phyloP scores from a whole-genome alignment of 148 eudicot genomes.

The Simmondsia chinensis region DNA sequence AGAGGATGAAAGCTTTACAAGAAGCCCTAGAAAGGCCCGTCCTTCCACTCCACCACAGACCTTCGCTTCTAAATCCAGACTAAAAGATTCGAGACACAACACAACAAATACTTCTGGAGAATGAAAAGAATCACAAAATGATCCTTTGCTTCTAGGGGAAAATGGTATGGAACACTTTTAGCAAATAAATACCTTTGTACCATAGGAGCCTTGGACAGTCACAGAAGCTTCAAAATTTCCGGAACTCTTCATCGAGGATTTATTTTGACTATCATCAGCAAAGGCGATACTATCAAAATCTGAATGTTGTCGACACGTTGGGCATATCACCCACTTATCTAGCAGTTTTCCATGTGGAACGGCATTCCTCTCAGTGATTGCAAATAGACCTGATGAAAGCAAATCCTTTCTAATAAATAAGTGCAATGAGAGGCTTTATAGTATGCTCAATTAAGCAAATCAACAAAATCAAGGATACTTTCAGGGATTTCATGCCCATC shows the following conservation, averaged over 20 bases:
- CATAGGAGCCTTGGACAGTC: slow-evolving; percentile 81
- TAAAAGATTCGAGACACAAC: not conserved
- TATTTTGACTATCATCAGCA: slow-evolving; percentile 58
- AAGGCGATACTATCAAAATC: slow-evolving; percentile 66
- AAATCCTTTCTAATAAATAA: not conserved
- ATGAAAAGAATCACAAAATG: not conserved
- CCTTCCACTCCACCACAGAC: too few relatives aligned
- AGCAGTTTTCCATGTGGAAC: slow-evolving; percentile 28
- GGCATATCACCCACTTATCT: slow-evolving; percentile 69
- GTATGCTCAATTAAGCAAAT: too few relatives aligned
- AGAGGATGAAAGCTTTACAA: too few relatives aligned
- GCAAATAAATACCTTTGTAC: slow-evolving; percentile 65
- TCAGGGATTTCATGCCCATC: too few relatives aligned
- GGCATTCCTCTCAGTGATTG: slow-evolving; percentile 47
- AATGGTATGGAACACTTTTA: not conserved
- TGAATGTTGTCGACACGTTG: slow-evolving; percentile 82
- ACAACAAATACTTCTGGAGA: not conserved
- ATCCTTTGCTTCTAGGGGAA: too few relatives aligned
- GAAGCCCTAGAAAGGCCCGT: too few relatives aligned
- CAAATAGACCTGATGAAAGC: slow-evolving; percentile 52
- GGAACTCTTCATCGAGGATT: slow-evolving; percentile 13
- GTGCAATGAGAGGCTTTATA: too few relatives aligned
- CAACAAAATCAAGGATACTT: too few relatives aligned
- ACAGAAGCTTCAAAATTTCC: slow-evolving; percentile 50
- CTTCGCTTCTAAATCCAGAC: too few relatives aligned